A percentile compares a stretch with the other conserved stretches of the same genome.
Evolutionary conservation across 1,284 basidiomycete species (phyloP).

Genomic region (Ustilago xerochloae): DNA sequence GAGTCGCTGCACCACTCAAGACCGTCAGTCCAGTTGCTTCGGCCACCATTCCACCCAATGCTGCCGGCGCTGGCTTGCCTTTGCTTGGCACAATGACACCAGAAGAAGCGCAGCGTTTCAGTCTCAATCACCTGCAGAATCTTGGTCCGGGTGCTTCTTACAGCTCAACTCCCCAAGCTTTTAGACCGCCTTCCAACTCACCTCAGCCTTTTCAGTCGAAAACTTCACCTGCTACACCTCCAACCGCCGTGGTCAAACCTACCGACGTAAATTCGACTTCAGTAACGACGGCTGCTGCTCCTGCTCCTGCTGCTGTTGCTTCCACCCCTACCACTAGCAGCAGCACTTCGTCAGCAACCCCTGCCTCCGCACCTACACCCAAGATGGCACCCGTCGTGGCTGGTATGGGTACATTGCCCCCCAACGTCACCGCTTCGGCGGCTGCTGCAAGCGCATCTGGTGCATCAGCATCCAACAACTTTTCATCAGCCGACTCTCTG

Average conservation of each 20-base stretch:
- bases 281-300: neutral
- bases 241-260: constrained; percentile 24
- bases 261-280: constrained; percentile 27
- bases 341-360: neutral
- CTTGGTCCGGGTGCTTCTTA: constrained; percentile 15
- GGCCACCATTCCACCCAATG: constrained; percentile 11
- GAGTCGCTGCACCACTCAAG: constrained; percentile 9
- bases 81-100: constrained; percentile 14
- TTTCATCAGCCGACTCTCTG: constrained; percentile 18
- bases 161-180: constrained; percentile 25
- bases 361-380: constrained; percentile 1
- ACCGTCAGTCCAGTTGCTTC: constrained; percentile 19
- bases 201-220: constrained; percentile 39
- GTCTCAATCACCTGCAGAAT: constrained; percentile 14
- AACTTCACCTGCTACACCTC: constrained; percentile 10
- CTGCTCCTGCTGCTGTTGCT: constrained; percentile 1
- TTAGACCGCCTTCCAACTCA: constrained; percentile 20
- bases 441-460: constrained; percentile 4
- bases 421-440: constrained; percentile 27
- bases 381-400: constrained; percentile 38
- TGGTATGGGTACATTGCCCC: constrained; percentile 40
- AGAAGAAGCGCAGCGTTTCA: constrained; percentile 23
- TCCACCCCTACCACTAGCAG: neutral
- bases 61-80: constrained; percentile 8
- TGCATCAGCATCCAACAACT: constrained; percentile 11